Evolutionary conservation across 2,329 filamentous ascomycete species (phyloP), one percentile per base, ranked within the genome.

Genomic region (Botrytis galanthina): DNA sequence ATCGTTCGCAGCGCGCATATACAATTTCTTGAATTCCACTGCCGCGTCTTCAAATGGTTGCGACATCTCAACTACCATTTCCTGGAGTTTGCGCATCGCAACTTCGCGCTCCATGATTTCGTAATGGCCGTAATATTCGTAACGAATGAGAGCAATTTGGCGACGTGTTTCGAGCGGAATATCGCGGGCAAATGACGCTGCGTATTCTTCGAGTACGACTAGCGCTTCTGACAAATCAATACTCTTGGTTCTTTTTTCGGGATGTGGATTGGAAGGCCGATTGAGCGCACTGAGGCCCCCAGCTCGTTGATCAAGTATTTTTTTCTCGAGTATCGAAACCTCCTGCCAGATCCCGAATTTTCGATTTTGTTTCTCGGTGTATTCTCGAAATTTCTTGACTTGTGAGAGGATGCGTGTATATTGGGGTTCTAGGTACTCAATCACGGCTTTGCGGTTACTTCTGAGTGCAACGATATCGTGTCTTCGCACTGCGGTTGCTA

Each of bases 361-460:
- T 9, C 4, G 9, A 61, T 67, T 73, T 46, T 70, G 26, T 1
- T 42, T 51, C 4, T 71, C 71, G 10, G 71, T 48, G 29, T 73
- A 75, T 10, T 42, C 37, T 18, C 44, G 26, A 1, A 73, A 26
- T 1, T 29, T 39, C 18, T 54, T 14, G 3, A 46, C 57, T 14
- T 61, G 44, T 1, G 37, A 1, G 1, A 42, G 26, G 32, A 75
- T 71, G 4, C 64, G 48, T 35, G 54, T 42, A 32, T 74, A 74
- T 42, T 75, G 74, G 1, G 60, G 46, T 46, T 75, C 73, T 2
- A 74, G 66, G 44, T 48, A 73, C 6, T 70, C 42, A 2, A 75
- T 10, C 4, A 64, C 66, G 7, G 12, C 16, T 22, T 22, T 44
- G 14, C 73, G 39, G 7, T 44, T 46, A 16, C 26, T 20, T 22